These are phyloP conservation scores for Cocos nucifera DNA, from an alignment of 176 grass and related monocot species.

Conservation along the genomic window DNA sequence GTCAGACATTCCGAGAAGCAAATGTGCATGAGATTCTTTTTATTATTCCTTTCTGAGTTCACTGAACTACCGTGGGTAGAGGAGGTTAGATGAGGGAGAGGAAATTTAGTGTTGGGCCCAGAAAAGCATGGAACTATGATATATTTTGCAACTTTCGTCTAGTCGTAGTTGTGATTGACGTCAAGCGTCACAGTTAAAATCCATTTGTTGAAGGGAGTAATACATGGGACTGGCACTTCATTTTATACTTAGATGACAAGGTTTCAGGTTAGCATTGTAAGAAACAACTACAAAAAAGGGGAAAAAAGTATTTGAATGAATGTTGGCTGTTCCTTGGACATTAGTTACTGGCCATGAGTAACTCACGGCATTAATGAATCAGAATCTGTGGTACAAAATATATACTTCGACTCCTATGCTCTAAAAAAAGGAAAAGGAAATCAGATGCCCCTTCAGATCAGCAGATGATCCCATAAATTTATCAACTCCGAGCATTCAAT, in stretches of 20 bases:
- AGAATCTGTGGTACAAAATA: not conserved
- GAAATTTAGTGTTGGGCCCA: not conserved
- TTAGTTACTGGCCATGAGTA: not conserved
- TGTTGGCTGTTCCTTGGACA: not conserved
- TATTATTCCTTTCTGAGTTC: slow-evolving; percentile 14
- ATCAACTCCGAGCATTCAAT: slow-evolving; percentile 24
- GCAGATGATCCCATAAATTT: slow-evolving; percentile 13
- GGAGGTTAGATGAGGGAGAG: not conserved
- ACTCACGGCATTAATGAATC: not conserved
- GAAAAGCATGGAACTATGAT: too few species aligned
- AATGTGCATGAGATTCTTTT: slow-evolving; percentile 68
- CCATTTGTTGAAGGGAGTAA: not conserved
- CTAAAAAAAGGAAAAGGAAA: slow-evolving; percentile 7
- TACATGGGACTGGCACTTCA: not conserved
- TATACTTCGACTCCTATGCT: slow-evolving; percentile 16
- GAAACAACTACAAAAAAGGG: too few species aligned
- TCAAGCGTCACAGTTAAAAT: not conserved
- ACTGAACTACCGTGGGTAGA: not conserved
- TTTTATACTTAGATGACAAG: not conserved
- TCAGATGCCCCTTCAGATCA: slow-evolving; percentile 7
- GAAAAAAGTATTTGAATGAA: not conserved
- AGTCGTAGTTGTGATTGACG: not conserved
- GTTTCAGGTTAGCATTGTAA: too few species aligned
- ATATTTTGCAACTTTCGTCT: not conserved
- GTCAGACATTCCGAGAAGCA: slow-evolving; percentile 38